Evolutionary conservation across 352 stramenopile species (phyloP), one percentile per base, ranked within the genome.

Genomic region (Pythium biforme): DNA sequence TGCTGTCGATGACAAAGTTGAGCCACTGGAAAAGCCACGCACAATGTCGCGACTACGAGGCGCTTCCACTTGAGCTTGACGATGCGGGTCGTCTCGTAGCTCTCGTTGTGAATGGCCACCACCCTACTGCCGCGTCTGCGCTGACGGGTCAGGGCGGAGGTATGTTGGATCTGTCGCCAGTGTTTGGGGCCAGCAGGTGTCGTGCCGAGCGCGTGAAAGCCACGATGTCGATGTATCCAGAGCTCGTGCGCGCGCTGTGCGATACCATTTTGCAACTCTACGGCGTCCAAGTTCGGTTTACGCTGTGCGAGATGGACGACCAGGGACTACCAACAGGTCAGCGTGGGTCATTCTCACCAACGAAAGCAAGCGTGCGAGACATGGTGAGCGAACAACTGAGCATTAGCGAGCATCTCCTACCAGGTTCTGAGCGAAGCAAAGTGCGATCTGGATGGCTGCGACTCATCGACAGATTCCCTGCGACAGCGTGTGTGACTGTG

Each of bases 241-340:
- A 59, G 7, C n/a, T 62, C 2, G 22, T 54, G 7, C 22, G 43
- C 1, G 8, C 27, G 15, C 15, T 70, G 5, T 70, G 63, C 41
- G 55, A 66, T 27, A 48, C 26, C 8, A 65, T 70, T 19, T 31
- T 70, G 4, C 63, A 62, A 27, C 20, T 41, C 15, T 70, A 70
- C 37, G 63, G 63, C 4, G 56, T 66, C 14, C 56, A 66, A 40
- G 43, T 66, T 14, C 56, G 51, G 23, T 70, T 66, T 19, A 40
- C 29, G 4, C 12, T 22, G 10, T 22, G 22, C 7, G 46, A 68
- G 26, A 19, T 29, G 1, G 31, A 53, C 2, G 34, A 62, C 6
- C 23, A 43, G 23, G 31, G 37, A 3, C 37, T 20, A n/a, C 5
- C 17, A 29, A 9, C 46, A 0, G 14, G 15, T 52, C 15, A 6